phyloP scores from a whole-genome alignment of 768 basidiomycete genomes.

The Leccinum olivaceopallidum region DNA sequence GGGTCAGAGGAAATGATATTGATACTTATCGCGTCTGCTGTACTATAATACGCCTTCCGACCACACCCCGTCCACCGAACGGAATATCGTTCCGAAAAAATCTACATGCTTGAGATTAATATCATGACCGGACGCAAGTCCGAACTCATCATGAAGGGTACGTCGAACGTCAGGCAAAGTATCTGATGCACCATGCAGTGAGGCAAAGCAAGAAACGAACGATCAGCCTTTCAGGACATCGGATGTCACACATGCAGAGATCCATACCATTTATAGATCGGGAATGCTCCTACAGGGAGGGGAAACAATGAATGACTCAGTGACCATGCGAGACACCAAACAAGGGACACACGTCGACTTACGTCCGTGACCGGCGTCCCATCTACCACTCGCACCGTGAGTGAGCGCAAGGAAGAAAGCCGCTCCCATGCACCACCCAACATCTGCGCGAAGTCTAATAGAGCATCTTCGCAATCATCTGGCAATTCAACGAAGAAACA shows the following conservation, averaged over 20 bases:
- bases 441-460: no score
- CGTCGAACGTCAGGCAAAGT: not conserved
- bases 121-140: not conserved
- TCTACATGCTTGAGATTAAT: not conserved
- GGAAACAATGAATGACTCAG: not conserved
- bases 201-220: not conserved
- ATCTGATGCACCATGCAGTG: not conserved
- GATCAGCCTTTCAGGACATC: not conserved
- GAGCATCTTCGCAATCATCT: no score
- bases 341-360: no score
- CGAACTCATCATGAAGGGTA: conserved; percentile 2
- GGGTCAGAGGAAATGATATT: conserved; percentile 42
- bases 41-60: not conserved
- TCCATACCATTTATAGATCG: not conserved
- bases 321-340: not conserved
- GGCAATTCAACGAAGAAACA: no score
- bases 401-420: no score
- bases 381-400: no score
- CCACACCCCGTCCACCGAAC: conserved; percentile 13
- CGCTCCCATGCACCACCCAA: no score
- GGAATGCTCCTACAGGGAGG: not conserved
- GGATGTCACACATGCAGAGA: not conserved
- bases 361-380: no score
- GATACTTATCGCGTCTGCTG: not conserved
- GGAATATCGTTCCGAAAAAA: not conserved